Percentiles rank a stretch among this genome's conserved stretches.
Conservation (phyloP, 768 basidiomycete genomes). For the Termitomyces sp. region DNA sequence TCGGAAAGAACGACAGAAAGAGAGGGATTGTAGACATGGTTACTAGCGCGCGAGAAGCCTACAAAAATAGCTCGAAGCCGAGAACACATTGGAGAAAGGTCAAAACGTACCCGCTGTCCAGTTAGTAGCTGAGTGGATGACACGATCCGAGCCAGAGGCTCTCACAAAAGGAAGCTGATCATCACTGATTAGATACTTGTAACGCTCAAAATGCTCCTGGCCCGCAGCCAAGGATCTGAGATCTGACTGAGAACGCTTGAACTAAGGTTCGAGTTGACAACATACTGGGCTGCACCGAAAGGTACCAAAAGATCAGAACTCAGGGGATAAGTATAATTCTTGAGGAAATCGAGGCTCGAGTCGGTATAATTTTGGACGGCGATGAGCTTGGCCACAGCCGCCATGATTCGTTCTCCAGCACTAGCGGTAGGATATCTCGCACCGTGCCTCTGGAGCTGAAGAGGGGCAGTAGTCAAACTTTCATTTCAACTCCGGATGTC, state of each 20-base stretch:
- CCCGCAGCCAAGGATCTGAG: slow-evolving; percentile 43
- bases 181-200: slow-evolving; percentile 39
- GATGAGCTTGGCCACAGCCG: slow-evolving; percentile 50
- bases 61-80: not conserved
- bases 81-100: not conserved
- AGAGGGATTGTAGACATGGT: slow-evolving; percentile 35
- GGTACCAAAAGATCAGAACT: slow-evolving; percentile 57
- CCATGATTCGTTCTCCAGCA: slow-evolving; percentile 35
- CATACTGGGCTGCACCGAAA: slow-evolving; percentile 62
- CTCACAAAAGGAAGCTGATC: slow-evolving; percentile 46
- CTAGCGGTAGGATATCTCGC: slow-evolving; percentile 67
- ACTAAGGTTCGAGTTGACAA: not conserved
- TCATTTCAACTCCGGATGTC: not conserved
- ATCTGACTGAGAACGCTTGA: not conserved
- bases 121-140: slow-evolving; percentile 61
- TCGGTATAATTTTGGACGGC: slow-evolving; percentile 39
- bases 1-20: slow-evolving; percentile 56
- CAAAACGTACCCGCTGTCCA: slow-evolving; percentile 57
- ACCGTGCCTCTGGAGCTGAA: slow-evolving; percentile 76
- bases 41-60: slow-evolving; percentile 61
- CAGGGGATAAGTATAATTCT: slow-evolving; percentile 52
- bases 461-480: not conserved
- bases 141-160: slow-evolving; percentile 45
- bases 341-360: slow-evolving; percentile 49
- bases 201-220: slow-evolving; percentile 44